Evolutionary conservation across 23 red algal species (phyloP), one percentile per base, ranked within the genome.

Genomic region (Porphyridium purpureum): DNA sequence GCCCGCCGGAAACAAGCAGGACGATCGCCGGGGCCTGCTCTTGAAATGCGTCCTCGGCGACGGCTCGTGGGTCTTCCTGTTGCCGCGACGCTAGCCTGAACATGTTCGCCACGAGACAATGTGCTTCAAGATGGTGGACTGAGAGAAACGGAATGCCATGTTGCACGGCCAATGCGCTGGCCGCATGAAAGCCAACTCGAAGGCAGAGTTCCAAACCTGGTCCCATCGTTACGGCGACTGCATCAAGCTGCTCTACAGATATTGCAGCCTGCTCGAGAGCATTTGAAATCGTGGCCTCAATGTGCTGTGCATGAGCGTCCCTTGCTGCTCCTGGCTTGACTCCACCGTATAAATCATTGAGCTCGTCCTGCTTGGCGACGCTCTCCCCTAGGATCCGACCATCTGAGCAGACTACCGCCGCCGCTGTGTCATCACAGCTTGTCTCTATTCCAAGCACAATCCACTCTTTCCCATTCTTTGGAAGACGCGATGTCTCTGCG

Each of bases 341-440:
- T n/a, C 90, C 90, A 27, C 90, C 90, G 62, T 69, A 85, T 1
- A 27, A 48, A 14, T 57, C 63, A 20, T 82, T 75, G 35, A 98
- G 52, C 3, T 71, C 38, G 35, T 86, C 80, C 70, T 98, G 90
- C 4, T 48, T 54, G 33, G 74, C 74, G 15, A 52, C 33, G 33
- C 25, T 22, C 24, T 86, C 90, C 31, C 77, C 77, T 1, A 98
- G 62, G 7, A 98, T 60, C 4, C 29, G 29, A 26, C 90, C 90
- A 31, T 65, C 55, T 4, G 74, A 76, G 5, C 57, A 50, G 21
- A 98, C 72, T 17, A 98, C 64, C 5, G 90, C 90, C 11, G 76
- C 90, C 0, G 80, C 90, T 6, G 90, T 98, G 33, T 98, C 90
- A 54, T 98, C 90, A 56, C 90, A 98, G 27, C 75, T 83, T 29